Base-by-base conservation (phyloP, 139 green algal species). In the Microglena sp. region DNA sequence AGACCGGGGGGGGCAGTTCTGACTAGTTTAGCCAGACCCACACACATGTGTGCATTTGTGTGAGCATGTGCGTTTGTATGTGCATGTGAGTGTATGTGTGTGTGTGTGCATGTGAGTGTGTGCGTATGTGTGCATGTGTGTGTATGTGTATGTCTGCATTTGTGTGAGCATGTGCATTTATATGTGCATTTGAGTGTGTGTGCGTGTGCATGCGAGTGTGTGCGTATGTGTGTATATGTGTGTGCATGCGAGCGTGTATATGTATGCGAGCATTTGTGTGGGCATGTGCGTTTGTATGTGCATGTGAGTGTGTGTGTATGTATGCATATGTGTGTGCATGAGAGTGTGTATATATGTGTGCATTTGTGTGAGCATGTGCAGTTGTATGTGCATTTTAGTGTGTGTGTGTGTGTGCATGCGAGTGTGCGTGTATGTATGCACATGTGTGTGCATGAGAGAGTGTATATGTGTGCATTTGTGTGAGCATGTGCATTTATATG, bases 361-460 rank as follows among this genome's bases (percentile, higher is more conserved):
- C n/a, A n/a, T n/a, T n/a, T n/a, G n/a, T n/a, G n/a, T n/a, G n/a
- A n/a, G n/a, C n/a, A n/a, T n/a, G n/a, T n/a, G n/a, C 55, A 89
- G 53, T 59, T 92, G 86, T 62, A 8, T 44, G 55, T 62, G 55
- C 22, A 29, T 40, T n/a, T 62, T 27, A n/a, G 27, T 50, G 40
- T 24, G 18, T 62, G 55, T 40, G 27, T 62, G 55, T 24, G 55
- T 62, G 55, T 62, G 55, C 26, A 29, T 35, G 55, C 7, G 26
- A 22, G 55, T 7, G 55, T 40, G 55, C 29, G 27, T 62, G 55
- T 40, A 7, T 40, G 27, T 24, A 7, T 62, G 55, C 22, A 22
- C 7, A 29, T 62, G 55, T 40, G 27, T 35, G 55, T 62, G 55
- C 40, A 29, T 62, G 24, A 22, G 55, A n/a, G 55, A 45, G 55